These are phyloP conservation scores for Sarcodon sp. DNA, from an alignment of 768 basidiomycete species.

Conservation along the genomic window DNA sequence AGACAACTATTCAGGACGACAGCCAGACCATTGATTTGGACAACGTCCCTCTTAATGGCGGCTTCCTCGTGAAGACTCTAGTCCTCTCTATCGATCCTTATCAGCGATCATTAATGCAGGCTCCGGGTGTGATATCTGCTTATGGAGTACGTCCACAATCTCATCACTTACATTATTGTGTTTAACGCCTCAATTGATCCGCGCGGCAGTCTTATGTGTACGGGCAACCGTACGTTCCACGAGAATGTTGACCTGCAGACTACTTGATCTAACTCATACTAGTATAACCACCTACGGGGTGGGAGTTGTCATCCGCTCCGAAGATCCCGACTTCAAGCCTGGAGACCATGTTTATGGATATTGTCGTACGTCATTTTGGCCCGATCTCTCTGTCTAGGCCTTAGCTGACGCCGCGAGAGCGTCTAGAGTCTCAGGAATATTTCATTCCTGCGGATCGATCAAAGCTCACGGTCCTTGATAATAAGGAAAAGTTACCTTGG, in stretches of 20 bases:
- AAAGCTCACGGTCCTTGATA: constrained; percentile 19
- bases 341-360: constrained; percentile 14
- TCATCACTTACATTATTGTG: too few species aligned
- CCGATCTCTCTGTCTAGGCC: not conserved
- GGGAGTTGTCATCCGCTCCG: constrained; percentile 15
- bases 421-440: constrained; percentile 28
- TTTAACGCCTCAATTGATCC: too few species aligned
- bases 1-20: constrained; percentile 14
- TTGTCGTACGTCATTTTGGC: constrained; percentile 6
- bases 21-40: constrained; percentile 16
- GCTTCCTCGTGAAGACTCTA: constrained; percentile 16
- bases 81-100: constrained; percentile 11
- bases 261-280: not conserved
- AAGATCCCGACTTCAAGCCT: constrained; percentile 8
- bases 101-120: constrained; percentile 9
- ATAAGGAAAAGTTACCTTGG: constrained; percentile 34
- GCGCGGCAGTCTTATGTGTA: too few species aligned
- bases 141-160: too few species aligned
- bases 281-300: constrained; percentile 13
- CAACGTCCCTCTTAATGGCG: constrained; percentile 13
- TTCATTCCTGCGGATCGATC: constrained; percentile 13
- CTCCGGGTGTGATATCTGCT: too few species aligned
- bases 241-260: too few species aligned
- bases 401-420: not conserved
- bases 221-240: too few species aligned